phyloP scores from a whole-genome alignment of 169 alveolate genomes.

The Miamiensis avidus region DNA sequence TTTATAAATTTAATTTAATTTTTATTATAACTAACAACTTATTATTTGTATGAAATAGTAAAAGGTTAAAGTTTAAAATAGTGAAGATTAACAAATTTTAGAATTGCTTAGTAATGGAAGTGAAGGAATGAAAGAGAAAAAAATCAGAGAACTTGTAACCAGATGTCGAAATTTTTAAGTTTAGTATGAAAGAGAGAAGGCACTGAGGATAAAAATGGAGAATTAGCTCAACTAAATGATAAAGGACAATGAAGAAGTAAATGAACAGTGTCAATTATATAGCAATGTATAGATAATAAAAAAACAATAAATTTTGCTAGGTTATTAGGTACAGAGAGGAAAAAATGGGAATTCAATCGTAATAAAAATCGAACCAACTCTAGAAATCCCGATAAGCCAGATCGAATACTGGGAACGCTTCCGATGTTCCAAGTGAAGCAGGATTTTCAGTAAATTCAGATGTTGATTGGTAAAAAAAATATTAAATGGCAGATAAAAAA shows the following conservation, averaged over 20 bases:
- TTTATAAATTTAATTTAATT: too few species aligned
- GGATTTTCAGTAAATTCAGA: too few species aligned
- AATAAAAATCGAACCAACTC: not conserved
- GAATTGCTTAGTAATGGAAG: not conserved
- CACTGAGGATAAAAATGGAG: conserved; percentile 10
- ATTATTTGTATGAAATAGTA: too few species aligned
- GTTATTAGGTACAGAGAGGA: conserved; percentile 8
- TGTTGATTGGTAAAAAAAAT: conserved; percentile 32
- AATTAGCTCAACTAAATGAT: conserved; percentile 15
- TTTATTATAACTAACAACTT: too few species aligned
- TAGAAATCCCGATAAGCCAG: not conserved
- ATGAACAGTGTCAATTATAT: conserved; percentile 1
- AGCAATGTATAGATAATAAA: not conserved
- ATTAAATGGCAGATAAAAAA: conserved; percentile 28
- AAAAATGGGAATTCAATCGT: not conserved
- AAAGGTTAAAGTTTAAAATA: not conserved
- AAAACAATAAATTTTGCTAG: conserved; percentile 16
- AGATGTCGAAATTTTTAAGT: conserved; percentile 13
- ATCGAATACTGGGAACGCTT: not conserved
- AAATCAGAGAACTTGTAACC: conserved; percentile 25
- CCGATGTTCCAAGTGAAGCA: not conserved
- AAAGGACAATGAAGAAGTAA: conserved; percentile 25
- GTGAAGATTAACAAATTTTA: not conserved
- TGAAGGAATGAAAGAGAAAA: conserved; percentile 30
- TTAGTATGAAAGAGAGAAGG: conserved; percentile 23